Evolutionary conservation across 345 rosid species (phyloP), one percentile per base, ranked within the genome.

Genomic region (Bretschneidera sinensis): DNA sequence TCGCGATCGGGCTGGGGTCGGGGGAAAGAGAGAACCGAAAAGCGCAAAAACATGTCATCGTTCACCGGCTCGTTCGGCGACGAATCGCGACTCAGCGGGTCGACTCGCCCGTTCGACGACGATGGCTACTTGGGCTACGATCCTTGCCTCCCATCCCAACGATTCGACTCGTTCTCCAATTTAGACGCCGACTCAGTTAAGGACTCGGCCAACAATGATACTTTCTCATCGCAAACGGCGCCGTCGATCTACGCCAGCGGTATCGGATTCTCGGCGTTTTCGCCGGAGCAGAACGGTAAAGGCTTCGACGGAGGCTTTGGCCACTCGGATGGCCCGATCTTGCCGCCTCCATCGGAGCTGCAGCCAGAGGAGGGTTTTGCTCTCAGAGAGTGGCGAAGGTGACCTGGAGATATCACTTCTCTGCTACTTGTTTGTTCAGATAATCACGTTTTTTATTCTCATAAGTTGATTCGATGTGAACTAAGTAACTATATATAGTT

Each of bases 381-480:
- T 23, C 76, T 85, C 39, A 82, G 83, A 56, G 97, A 91, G 81
- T 91, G 96, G 96, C 74, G 88, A 56, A 88, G 97, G 96, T 88
- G 66, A 73, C 73, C 54, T 28, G 51, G 54, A 67, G 16, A 21
- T 57, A 43, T 56, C 22, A 39, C 35, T 52, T 57, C 14, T 22
- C 14, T 35, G 16, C 24, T 59, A 28, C 33, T 60, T 15, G 20
- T 35, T 65, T 31, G 21, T 24, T 52, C 16, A 21, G 43, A 21
- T 24, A 53, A 17, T 22, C 4, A 16, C 24, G 14, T 21, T 52
- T 2, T 10, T 4, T 6, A 21, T 54, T 45, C 11, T 6, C n/a
- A 18, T 39, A 56, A n/a, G 34, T 57, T 39, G 59, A 51, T 35
- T 43, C 21, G 0, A 50, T 10, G n/a, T n/a, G n/a, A n/a, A n/a